Conservation (phyloP, 2,329 filamentous ascomycete species). For the Neofusicoccum laricinum region DNA sequence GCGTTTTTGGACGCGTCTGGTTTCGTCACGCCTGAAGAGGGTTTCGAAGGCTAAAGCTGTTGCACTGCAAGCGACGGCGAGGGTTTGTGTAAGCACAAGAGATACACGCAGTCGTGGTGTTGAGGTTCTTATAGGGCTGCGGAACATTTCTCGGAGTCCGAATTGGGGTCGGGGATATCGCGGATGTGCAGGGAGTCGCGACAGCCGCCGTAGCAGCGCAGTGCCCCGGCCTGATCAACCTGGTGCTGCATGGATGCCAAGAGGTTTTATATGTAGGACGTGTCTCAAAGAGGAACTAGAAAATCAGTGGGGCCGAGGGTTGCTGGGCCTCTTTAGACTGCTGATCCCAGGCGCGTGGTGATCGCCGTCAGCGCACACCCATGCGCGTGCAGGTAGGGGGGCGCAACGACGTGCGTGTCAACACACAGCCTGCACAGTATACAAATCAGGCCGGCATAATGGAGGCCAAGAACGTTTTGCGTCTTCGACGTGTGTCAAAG, state of each 20-base stretch:
- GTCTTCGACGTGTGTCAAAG: not conserved
- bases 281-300: not conserved
- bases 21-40: not conserved
- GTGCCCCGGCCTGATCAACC: not conserved
- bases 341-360: not conserved
- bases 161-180: not conserved
- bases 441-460: constrained; percentile 2
- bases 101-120: not conserved
- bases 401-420: constrained; percentile 2
- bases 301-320: not conserved
- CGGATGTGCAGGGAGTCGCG: not conserved
- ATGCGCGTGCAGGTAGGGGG: not conserved
- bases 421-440: not conserved
- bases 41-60: not conserved
- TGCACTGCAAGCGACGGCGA: no score
- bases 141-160: not conserved
- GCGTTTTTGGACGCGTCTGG: not conserved
- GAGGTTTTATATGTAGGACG: not conserved
- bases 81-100: not conserved
- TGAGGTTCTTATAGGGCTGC: not conserved
- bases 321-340: not conserved
- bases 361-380: not conserved
- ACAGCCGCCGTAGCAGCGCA: not conserved
- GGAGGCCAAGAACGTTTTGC: not conserved
- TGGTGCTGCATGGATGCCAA: not conserved